Evolutionary conservation across 2,329 filamentous ascomycete species (phyloP).

Genomic region (Penicillium sclerotigenum): DNA sequence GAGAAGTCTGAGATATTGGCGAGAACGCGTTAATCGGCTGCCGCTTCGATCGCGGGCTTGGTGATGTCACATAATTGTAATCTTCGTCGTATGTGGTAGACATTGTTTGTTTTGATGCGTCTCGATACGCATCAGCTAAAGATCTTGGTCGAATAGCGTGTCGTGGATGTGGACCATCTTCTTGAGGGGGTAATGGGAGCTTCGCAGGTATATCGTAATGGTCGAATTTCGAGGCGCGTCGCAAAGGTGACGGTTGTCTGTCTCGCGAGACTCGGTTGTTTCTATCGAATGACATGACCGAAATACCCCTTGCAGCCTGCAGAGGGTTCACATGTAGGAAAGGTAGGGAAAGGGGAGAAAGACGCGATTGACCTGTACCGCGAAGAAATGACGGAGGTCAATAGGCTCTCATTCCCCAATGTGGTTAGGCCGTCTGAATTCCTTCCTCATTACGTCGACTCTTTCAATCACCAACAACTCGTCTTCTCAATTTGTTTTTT

Average conservation of each 20-base stretch:
- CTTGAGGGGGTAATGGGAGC: conserved; percentile 27
- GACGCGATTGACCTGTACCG: neutral
- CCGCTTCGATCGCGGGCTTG: conserved; percentile 33
- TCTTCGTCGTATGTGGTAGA: conserved; percentile 11
- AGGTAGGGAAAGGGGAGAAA: neutral
- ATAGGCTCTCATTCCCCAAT: conserved; percentile 22
- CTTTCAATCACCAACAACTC: neutral
- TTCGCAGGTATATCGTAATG: conserved; percentile 30
- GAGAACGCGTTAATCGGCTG: conserved; percentile 27
- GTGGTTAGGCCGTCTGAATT: conserved; percentile 14
- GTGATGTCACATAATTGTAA: conserved; percentile 18
- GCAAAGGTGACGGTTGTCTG: conserved; percentile 33
- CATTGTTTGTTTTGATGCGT: conserved; percentile 31
- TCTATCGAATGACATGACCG: conserved; percentile 34
- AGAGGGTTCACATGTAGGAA: conserved; percentile 1
- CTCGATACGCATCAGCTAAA: conserved; percentile 41
- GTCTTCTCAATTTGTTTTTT: neutral
- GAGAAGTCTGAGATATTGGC: conserved; percentile 34
- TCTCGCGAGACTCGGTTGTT: conserved; percentile 26
- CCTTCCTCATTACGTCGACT: neutral
- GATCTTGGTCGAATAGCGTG: conserved; percentile 38
- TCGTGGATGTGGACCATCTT: conserved; percentile 29
- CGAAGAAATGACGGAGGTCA: conserved; percentile 9
- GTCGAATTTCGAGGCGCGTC: conserved; percentile 30
- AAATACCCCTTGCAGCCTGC: conserved; percentile 11